Base-by-base conservation (phyloP, 208 protist species). In the Leishmania tropica region DNA sequence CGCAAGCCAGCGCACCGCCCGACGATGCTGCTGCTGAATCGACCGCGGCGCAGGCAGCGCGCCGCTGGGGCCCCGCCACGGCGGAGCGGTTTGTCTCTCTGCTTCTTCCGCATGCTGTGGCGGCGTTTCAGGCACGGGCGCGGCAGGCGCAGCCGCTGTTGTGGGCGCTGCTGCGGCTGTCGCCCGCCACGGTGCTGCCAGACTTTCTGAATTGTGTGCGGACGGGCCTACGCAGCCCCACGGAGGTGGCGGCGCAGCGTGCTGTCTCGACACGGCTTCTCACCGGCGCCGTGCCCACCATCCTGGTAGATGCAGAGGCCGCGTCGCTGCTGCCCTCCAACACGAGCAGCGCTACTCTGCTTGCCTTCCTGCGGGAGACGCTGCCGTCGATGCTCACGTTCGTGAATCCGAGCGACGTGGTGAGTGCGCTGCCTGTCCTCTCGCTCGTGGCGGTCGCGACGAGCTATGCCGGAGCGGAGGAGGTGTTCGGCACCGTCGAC, bases 51-150 rank as follows among this genome's bases (percentile, higher is more conserved):
- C 40, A 53, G 0, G 47, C 58, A 11, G 31, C 74, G n/a, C 84
- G 85, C 74, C 72, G 81, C 71, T 95, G 92, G 92, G 80, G 83
- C 10, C 37, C 54, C 6, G 75, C 84, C 7, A 89, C 92, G 5
- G 77, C 86, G n/a, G 81, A 92, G 53, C 75, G 74, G 60, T 90
- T 95, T 42, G 90, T 92, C 13, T 75, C 80, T 15, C 86, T 95
- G 54, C 78, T 94, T 15, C 75, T 86, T 13, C 92, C 90, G 8
- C 74, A 85, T 3, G 60, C 90, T 21, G 78, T 93, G 56, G 76
- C 89, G 1, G 75, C 85, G 17, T 82, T 94, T 24, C 81, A 91
- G 40, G 83, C 90, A 21, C 81, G 85, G 15, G 60, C 87, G 24
- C 42, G 73, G 1, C 67, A 81, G 21, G 75, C 75, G 17, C 42